These are phyloP conservation scores for Teratosphaeria viscida DNA, from an alignment of 2,329 filamentous ascomycete genomes.

Conservation along the genomic window DNA sequence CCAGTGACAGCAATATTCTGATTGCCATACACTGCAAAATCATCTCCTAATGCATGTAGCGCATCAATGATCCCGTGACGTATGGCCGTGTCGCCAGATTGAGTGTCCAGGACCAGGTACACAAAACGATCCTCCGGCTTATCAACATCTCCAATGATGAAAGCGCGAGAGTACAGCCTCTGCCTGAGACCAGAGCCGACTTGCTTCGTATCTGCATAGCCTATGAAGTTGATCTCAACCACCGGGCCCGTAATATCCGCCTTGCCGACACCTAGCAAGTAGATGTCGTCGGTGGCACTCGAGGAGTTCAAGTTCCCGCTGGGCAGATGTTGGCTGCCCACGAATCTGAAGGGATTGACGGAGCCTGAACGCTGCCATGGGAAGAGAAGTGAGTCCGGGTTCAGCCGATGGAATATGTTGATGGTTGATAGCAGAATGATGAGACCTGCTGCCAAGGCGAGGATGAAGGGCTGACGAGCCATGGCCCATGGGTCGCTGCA, in stretches of 20 bases:
- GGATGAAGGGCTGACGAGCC: conserved; percentile 6
- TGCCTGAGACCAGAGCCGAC: conserved; percentile 76
- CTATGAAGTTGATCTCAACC: conserved; percentile 83
- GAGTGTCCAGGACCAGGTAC: conserved; percentile 78
- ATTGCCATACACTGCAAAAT: conserved; percentile 64
- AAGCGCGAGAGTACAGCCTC: conserved; percentile 77
- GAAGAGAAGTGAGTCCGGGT: background rate
- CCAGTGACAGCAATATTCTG: conserved; percentile 83
- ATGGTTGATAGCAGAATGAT: conserved; percentile 10
- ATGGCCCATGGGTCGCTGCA: background rate
- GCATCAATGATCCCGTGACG: conserved; percentile 77
- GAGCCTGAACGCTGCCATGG: background rate
- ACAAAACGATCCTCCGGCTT: conserved; percentile 63
- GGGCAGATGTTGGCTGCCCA: background rate
- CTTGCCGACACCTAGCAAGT: conserved; percentile 59
- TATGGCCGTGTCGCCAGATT: conserved; percentile 81
- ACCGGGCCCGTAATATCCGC: conserved; percentile 70
- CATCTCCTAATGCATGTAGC: conserved; percentile 55
- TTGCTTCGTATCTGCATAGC: conserved; percentile 80
- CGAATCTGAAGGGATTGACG: background rate
- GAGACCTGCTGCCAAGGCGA: conserved; percentile 10
- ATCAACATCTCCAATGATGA: conserved; percentile 65
- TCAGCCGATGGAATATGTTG: conserved; percentile 6
- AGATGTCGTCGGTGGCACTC: conserved; percentile 24
- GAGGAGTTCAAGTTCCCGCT: background rate